Conservation (phyloP, 2,329 filamentous ascomycete genomes). For the Exophiala xenobiotica region DNA sequence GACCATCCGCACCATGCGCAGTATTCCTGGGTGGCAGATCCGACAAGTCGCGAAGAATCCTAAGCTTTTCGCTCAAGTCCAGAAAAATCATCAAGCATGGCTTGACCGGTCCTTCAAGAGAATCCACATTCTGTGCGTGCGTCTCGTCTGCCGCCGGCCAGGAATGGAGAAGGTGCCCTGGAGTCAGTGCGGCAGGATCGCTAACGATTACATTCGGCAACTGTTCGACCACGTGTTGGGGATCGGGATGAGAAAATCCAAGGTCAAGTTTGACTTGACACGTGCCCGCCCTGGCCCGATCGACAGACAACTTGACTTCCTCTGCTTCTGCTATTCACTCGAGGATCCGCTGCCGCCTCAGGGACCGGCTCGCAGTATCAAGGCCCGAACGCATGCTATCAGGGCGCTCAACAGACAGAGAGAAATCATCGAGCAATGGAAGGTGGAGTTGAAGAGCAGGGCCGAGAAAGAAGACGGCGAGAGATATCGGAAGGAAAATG, state of each 20-base stretch:
- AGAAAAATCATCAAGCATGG: not conserved
- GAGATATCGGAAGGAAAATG: conserved; percentile 9
- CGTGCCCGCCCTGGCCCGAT: not conserved
- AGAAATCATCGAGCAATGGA: conserved; percentile 1
- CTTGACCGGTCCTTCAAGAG: not conserved
- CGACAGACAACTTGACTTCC: not conserved
- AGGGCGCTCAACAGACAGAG: conserved; percentile 10
- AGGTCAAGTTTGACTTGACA: not conserved
- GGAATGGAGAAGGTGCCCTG: not conserved
- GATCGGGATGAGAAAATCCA: not conserved
- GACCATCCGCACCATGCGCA: not conserved
- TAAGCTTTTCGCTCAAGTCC: not conserved
- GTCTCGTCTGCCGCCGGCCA: not conserved
- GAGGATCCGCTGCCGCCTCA: not conserved
- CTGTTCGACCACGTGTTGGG: not conserved
- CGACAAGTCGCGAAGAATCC: not conserved
- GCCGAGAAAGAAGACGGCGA: conserved; percentile 1
- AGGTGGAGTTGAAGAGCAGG: not conserved
- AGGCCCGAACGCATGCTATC: not conserved
- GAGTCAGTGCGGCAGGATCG: not conserved
- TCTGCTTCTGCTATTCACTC: not conserved
- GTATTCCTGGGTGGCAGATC: too few relatives aligned
- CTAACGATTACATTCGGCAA: not conserved
- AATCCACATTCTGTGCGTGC: not conserved
- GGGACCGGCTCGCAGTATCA: not conserved